Evolutionary conservation across 441 rosid species (phyloP), one percentile per base, ranked within the genome.

Genomic region (Populus hybrid): DNA sequence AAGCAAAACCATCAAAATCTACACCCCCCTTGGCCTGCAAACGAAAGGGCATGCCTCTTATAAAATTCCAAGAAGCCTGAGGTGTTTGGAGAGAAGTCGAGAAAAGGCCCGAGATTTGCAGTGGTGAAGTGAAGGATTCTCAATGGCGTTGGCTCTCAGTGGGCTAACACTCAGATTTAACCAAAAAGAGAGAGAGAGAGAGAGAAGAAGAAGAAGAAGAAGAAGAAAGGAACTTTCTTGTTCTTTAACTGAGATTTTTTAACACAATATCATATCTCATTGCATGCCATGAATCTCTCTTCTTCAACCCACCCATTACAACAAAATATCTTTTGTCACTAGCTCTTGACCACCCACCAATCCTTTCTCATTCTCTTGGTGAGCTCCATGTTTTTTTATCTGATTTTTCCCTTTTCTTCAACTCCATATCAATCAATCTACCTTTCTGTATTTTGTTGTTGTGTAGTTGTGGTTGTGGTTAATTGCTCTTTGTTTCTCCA

Each of bases 21-120:
- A 80, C 38, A 26, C 24, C 85, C 79, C 83, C 83, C 72, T 78
- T 77, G 68, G 76, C 85, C 78, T 75, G 82, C 70, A 87, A 81
- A 59, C 76, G 85, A 82, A 83, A 83, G 79, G 80, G 84, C 82
- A 83, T 77, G 70, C 79, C 81, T 74, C 76, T 81, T 78, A 69
- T 69, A 69, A 68, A 76, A 68, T 66, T 34, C 36, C 21, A 69
- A 69, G 57, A 79, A 75, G 73, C 46, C 75, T n/a, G 32, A 8
- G 5, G 26, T 6, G n/a, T 23, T 23, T 46, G 66, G 10, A 23
- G 10, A 64, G 46, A 67, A 24, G 67, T 73, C 46, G 11, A 10
- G 5, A 69, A 59, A 73, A 77, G 40, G 16, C 30, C 38, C 75
- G 21, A 76, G 61, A 72, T 73, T 76, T 68, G 35, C 28, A 70